These are phyloP conservation scores for Aspergillus olivimuriae DNA, from an alignment of 495 filamentous ascomycete genomes.

Conservation along the genomic window DNA sequence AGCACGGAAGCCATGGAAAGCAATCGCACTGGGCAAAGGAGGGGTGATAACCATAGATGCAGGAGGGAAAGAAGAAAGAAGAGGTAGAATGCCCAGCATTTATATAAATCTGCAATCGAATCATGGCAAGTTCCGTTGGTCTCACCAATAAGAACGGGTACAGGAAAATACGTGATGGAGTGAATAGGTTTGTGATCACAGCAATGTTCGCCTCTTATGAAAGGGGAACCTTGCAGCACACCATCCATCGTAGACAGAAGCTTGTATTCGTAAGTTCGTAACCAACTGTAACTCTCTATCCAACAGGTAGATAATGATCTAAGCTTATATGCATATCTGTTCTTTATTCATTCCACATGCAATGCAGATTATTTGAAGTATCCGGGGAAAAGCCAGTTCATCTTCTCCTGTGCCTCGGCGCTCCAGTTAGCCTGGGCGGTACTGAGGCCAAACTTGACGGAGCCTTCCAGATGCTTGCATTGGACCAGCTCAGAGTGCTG, in stretches of 20 bases:
- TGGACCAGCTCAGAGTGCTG: slow-evolving; percentile 68
- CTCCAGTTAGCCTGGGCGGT: slow-evolving; percentile 59
- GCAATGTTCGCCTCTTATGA: no score
- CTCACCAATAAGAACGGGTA: no score
- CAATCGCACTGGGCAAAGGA: no score
- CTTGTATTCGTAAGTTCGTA: slow-evolving; percentile 7
- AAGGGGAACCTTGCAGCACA: no score
- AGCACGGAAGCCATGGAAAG: no score
- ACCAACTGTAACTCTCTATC: slow-evolving; percentile 7
- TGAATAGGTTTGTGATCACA: neutral
- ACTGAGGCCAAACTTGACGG: slow-evolving; percentile 59
- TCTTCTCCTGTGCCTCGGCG: slow-evolving; percentile 58
- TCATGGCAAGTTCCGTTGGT: no score
- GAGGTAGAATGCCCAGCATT: no score
- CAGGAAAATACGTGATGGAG: no score
- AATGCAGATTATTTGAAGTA: slow-evolving; percentile 24
- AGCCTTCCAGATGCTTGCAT: slow-evolving; percentile 54
- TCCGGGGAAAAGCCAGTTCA: slow-evolving; percentile 71
- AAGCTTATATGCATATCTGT: neutral
- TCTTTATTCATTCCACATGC: neutral
- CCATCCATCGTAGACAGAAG: no score
- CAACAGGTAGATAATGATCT: neutral
- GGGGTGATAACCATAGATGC: no score
- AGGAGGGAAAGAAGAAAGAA: no score
- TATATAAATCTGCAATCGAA: no score